Evolutionary conservation across 805 yeast species (phyloP).

Genomic region (Saccharomycopsis sp.): DNA sequence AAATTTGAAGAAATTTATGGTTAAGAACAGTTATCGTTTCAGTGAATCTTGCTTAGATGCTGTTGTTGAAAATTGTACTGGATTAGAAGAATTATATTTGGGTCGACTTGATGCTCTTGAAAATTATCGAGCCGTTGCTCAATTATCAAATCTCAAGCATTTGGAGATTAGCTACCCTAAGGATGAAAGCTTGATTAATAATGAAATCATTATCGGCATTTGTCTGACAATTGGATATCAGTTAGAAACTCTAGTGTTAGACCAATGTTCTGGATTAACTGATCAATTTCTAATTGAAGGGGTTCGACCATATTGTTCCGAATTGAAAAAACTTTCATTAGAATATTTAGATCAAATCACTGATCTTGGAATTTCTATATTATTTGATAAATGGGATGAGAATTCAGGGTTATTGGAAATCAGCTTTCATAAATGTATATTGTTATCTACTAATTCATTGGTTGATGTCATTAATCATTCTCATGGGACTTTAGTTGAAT

Average conservation of each 20-base stretch:
- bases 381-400: conserved; percentile 49
- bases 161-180: conserved; percentile 66
- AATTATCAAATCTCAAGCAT: conserved; percentile 44
- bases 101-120: conserved; percentile 69
- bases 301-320: conserved; percentile 47
- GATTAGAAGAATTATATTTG: conserved; percentile 50
- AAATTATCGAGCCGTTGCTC: conserved; percentile 57
- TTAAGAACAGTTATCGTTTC: conserved; percentile 81
- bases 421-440: conserved; percentile 58
- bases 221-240: conserved; percentile 57
- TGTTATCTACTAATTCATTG: conserved; percentile 56
- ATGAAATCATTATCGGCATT: conserved; percentile 56
- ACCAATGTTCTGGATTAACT: conserved; percentile 69
- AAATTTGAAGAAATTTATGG: conserved; percentile 49
- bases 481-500: conserved; percentile 54
- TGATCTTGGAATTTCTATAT: conserved; percentile 52
- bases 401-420: conserved; percentile 56
- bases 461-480: conserved; percentile 57
- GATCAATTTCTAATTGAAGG: conserved; percentile 57
- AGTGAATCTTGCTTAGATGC: conserved; percentile 56
- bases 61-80: conserved; percentile 57
- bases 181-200: conserved; percentile 57
- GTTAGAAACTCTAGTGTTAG: conserved; percentile 50
- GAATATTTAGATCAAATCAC: conserved; percentile 57
- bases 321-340: conserved; percentile 52